Base-by-base conservation (phyloP, 805 yeast species). In the Pichia pseudocactophila region DNA sequence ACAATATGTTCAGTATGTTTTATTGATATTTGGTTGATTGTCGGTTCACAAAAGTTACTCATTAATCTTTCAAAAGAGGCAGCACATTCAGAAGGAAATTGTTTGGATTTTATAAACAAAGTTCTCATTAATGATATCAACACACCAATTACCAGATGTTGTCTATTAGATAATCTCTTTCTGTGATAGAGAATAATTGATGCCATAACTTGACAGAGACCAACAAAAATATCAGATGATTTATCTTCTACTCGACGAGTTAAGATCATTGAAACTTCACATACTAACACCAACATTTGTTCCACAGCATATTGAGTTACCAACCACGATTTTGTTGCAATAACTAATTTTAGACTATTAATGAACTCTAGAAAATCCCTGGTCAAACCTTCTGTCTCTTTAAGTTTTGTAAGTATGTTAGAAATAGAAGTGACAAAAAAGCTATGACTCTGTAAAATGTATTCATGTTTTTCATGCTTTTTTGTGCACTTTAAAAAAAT, bases 21-120 rank as follows among this genome's bases (percentile, higher is more conserved):
- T 17, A 17, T 25, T 36, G 58, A 47, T 2, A 47, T 39, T 9
- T 44, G 34, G 16, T 37, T 33, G 7, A 38, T 30, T 26, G 61
- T 52, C 3, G 95, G 95, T 51, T 85, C 94, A 64, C 95, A 85
- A 28, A 82, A 62, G 51, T 82, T 81, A 18, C 70, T 64, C 36
- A 87, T 56, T 16, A 84, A 62, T 50, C 96, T 71, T 6, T 81
- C 58, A 40, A 65, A 71, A 3, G 79, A 58, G 11, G 62, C 52
- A 0, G 80, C 82, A 20, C 77, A 65, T 8, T 53, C 56, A 7
- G 19, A 20, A 8, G 37, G 25, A 11, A 41, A 22, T 12, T 48
- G 50, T 9, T 41, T 26, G 5, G 41, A 37, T 16, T 50, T 46
- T 38, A 57, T 41, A 65, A 62, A 51, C 4, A 83, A 51, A 1